These are phyloP conservation scores for Malassezia obtusa DNA, from an alignment of 1,284 basidiomycete genomes.

Conservation along the genomic window DNA sequence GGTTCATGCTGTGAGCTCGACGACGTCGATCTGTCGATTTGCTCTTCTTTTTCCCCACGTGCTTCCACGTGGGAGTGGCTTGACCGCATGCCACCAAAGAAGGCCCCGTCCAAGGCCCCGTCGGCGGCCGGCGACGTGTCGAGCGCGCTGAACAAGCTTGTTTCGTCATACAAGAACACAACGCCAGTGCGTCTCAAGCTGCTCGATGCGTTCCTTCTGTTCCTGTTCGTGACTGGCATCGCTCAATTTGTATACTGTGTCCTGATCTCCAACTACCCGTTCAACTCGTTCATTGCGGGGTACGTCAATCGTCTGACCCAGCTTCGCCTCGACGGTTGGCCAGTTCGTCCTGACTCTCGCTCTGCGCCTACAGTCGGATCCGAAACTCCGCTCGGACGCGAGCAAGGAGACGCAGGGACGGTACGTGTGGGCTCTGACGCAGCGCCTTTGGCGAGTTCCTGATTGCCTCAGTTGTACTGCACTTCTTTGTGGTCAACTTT, in stretches of 20 bases:
- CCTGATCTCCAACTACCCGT: conserved; percentile 82
- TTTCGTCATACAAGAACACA: conserved; percentile 58
- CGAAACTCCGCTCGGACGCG: conserved; percentile 72
- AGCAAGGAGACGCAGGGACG: conserved; percentile 51
- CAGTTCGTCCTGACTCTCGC: conserved; percentile 94
- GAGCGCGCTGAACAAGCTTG: background rate
- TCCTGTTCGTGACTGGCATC: conserved; percentile 82
- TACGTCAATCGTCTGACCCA: conserved; percentile 54
- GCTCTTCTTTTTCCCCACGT: conserved; percentile 9
- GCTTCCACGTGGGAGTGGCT: conserved; percentile 3
- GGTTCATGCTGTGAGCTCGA: conserved; percentile 33
- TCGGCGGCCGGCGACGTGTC: background rate
- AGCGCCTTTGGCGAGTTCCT: conserved; percentile 80
- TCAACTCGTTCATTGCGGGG: conserved; percentile 94
- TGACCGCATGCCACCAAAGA: conserved; percentile 4
- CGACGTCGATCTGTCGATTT: background rate
- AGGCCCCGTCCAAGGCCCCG: background rate
- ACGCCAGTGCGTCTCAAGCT: conserved; percentile 80
- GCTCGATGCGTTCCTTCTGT: conserved; percentile 82
- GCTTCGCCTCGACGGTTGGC: conserved; percentile 83
- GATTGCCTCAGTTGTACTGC: conserved; percentile 81
- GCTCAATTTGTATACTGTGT: conserved; percentile 85
- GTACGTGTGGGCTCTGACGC: conserved; percentile 14
- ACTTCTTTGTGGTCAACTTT: conserved; percentile 99
- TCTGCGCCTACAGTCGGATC: conserved; percentile 81